These are phyloP conservation scores for Senna tora DNA, from an alignment of 306 rosid genomes.

Conservation along the genomic window DNA sequence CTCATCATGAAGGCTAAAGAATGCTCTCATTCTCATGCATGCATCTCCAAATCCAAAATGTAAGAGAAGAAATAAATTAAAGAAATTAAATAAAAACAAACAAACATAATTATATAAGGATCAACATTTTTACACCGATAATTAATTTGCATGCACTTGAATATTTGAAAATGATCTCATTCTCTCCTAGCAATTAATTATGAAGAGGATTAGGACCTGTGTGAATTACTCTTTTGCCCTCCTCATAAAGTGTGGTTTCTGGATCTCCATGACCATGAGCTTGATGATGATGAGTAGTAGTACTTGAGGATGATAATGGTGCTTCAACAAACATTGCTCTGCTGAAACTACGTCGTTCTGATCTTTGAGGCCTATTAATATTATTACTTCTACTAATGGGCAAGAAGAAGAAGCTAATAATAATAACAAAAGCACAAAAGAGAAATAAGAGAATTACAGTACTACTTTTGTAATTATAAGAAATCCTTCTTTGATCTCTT, in stretches of 20 bases:
- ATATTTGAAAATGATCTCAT: too few relatives aligned
- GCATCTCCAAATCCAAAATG: slow-evolving; percentile 44
- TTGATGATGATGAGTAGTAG: neutral
- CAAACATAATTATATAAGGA: too few relatives aligned
- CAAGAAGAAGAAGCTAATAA: slow-evolving; percentile 32
- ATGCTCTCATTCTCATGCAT: slow-evolving; percentile 65
- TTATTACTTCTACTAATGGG: neutral
- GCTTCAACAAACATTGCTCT: slow-evolving; percentile 52
- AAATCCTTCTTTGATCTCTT: slow-evolving; percentile 35
- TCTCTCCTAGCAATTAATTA: slow-evolving; percentile 41
- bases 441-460: slow-evolving; percentile 53
- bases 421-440: slow-evolving; percentile 45
- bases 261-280: slow-evolving; percentile 35
- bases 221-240: slow-evolving; percentile 75
- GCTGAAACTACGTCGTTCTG: slow-evolving; percentile 39
- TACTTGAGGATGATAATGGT: slow-evolving; percentile 38
- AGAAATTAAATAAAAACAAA: too few relatives aligned
- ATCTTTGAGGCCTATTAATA: neutral
- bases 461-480: neutral
- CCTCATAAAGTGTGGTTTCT: slow-evolving; percentile 48
- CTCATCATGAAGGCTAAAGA: slow-evolving; percentile 59
- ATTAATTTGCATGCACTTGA: slow-evolving; percentile 9
- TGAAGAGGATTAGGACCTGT: slow-evolving; percentile 99
- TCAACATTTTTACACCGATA: slow-evolving; percentile 33
- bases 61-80: neutral